Percentiles rank a stretch among this genome's conserved stretches.
Conservation (phyloP, 2,329 filamentous ascomycete species). For the Cordyceps tenuipes region DNA sequence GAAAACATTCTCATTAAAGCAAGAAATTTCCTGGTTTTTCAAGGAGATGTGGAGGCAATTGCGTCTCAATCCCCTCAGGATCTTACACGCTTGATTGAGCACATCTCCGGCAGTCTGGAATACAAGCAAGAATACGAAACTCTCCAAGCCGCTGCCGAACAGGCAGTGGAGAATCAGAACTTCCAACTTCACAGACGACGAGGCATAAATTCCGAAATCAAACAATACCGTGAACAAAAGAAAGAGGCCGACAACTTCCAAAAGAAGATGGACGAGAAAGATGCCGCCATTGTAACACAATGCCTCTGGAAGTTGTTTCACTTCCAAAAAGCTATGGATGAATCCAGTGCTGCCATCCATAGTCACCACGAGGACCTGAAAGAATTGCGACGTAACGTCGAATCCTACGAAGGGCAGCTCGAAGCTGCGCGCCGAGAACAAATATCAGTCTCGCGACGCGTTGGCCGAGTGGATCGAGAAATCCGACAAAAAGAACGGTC, state of each 20-base stretch:
- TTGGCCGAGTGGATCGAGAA: slow-evolving; percentile 71
- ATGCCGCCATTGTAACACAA: slow-evolving; percentile 85
- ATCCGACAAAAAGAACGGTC: slow-evolving; percentile 82
- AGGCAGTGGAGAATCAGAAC: slow-evolving; percentile 79
- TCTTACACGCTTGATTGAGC: slow-evolving; percentile 87
- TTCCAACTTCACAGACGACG: slow-evolving; percentile 82
- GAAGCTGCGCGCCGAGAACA: slow-evolving; percentile 82
- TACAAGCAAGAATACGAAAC: slow-evolving; percentile 90
- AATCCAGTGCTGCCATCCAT: slow-evolving; percentile 82
- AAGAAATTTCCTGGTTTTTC: slow-evolving; percentile 95
- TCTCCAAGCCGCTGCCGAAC: slow-evolving; percentile 77
- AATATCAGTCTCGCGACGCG: slow-evolving; percentile 63
- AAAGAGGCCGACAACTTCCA: slow-evolving; percentile 90
- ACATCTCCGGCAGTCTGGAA: slow-evolving; percentile 93
- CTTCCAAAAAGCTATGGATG: slow-evolving; percentile 87
- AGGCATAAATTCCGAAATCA: slow-evolving; percentile 95
- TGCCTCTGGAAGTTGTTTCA: slow-evolving; percentile 96
- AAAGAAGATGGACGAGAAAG: slow-evolving; percentile 80
- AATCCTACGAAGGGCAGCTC: slow-evolving; percentile 71
- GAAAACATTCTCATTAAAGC: slow-evolving; percentile 98
- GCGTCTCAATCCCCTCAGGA: slow-evolving; percentile 92
- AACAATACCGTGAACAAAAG: slow-evolving; percentile 95
- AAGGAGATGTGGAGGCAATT: slow-evolving; percentile 95
- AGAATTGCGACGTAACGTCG: slow-evolving; percentile 80
- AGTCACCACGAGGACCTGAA: slow-evolving; percentile 92